Evolutionary conservation across 2,329 filamentous ascomycete genomes (phyloP).

Genomic region (Xylaria sp.): DNA sequence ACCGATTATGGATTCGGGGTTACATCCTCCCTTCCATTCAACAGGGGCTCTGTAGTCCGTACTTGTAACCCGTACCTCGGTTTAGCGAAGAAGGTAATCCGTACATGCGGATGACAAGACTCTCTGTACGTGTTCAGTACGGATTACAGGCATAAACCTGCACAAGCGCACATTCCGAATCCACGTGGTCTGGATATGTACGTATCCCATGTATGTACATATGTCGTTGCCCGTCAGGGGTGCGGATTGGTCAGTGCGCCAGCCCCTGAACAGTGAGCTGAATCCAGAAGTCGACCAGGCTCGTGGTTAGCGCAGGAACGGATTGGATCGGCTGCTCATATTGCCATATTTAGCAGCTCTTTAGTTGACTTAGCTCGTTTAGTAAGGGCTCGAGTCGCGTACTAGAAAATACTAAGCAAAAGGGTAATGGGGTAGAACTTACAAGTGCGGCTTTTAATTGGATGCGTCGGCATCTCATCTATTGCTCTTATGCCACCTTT

Average conservation of each 20-base stretch:
- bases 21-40: no score
- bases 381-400: not conserved
- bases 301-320: not conserved
- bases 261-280: not conserved
- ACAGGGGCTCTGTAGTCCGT: no score
- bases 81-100: no score
- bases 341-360: not conserved
- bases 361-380: not conserved
- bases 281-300: not conserved
- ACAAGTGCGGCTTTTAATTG: not conserved
- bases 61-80: no score
- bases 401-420: not conserved
- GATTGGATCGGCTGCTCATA: not conserved
- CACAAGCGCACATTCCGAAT: no score
- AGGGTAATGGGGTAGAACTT: not conserved
- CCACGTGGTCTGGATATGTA: not conserved
- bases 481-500: not conserved
- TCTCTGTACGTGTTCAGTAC: no score
- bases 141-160: no score
- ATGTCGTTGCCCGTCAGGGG: not conserved
- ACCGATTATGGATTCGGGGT: no score
- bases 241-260: not conserved
- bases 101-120: no score
- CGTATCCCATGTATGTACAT: not conserved
- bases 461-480: not conserved